These are phyloP conservation scores for Chlorella vulgaris DNA, from an alignment of 139 green algal genomes.

Conservation along the genomic window DNA sequence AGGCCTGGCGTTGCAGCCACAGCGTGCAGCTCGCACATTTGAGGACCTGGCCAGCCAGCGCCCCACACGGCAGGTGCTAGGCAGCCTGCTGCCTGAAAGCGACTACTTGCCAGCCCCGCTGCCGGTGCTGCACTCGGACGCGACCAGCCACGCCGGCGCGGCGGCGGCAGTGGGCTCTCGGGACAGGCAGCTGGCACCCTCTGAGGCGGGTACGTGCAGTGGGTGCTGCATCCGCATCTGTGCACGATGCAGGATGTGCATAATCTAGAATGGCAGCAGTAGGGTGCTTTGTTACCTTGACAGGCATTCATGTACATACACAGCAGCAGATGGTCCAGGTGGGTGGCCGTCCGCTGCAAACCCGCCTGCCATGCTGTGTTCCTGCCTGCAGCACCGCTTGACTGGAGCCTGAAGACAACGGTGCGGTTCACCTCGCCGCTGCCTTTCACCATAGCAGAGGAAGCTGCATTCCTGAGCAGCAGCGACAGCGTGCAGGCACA, in stretches of 20 bases:
- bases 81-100: not conserved
- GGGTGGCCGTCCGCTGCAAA: no score
- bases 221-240: no score
- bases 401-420: conserved; percentile 47
- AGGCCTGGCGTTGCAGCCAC: not conserved
- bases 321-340: no score
- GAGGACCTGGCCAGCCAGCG: not conserved
- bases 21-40: conserved; percentile 16
- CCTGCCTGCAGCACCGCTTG: conserved; percentile 29
- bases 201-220: not conserved
- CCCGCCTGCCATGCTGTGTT: not conserved
- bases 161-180: not conserved
- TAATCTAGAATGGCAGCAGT: no score
- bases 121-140: not conserved
- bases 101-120: not conserved
- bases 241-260: no score
- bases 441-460: conserved; percentile 36
- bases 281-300: no score
- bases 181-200: conserved; percentile 22
- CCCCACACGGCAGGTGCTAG: not conserved
- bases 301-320: no score
- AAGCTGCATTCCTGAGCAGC: conserved; percentile 1
- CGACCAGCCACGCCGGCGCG: not conserved
- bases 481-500: conserved; percentile 11
- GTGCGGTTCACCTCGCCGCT: conserved; percentile 36